Evolutionary conservation across 371 early-diverging fungal genomes (phyloP).

Genomic region (Actinomortierella ambigua): DNA sequence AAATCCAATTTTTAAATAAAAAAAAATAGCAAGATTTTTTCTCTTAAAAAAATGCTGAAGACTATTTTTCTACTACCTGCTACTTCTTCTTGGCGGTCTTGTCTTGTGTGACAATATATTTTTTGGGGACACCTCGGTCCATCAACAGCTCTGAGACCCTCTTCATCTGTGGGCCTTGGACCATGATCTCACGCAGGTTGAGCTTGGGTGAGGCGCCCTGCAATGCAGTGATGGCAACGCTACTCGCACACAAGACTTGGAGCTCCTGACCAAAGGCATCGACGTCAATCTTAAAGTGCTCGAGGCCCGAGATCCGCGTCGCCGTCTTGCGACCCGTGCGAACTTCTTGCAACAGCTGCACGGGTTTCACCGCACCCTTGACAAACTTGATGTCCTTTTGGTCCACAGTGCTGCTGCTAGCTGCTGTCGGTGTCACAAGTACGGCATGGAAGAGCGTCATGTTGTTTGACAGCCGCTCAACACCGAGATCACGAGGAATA

Average conservation of each 20-base stretch:
- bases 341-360: conserved; percentile 63
- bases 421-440: too few species aligned
- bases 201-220: conserved; percentile 62
- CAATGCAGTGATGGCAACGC: conserved; percentile 64
- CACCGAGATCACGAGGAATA: conserved; percentile 21
- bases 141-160: conserved; percentile 56
- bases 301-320: conserved; percentile 67
- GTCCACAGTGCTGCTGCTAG: conserved; percentile 18
- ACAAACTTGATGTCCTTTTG: conserved; percentile 11
- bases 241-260: conserved; percentile 67
- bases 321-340: conserved; percentile 70
- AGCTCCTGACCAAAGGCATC: conserved; percentile 66
- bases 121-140: conserved; percentile 61
- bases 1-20: too few species aligned
- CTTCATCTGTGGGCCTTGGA: conserved; percentile 75
- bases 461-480: too few species aligned
- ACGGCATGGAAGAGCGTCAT: too few species aligned
- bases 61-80: too few species aligned
- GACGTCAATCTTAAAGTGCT: conserved; percentile 64
- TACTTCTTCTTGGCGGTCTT: conserved; percentile 53
- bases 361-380: conserved; percentile 52
- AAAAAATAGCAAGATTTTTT: too few species aligned
- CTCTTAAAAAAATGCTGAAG: too few species aligned
- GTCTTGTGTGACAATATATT: conserved; percentile 60
- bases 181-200: conserved; percentile 70